Evolutionary conservation across 169 alveolate species (phyloP).

Genomic region (Condylostoma magnum): DNA sequence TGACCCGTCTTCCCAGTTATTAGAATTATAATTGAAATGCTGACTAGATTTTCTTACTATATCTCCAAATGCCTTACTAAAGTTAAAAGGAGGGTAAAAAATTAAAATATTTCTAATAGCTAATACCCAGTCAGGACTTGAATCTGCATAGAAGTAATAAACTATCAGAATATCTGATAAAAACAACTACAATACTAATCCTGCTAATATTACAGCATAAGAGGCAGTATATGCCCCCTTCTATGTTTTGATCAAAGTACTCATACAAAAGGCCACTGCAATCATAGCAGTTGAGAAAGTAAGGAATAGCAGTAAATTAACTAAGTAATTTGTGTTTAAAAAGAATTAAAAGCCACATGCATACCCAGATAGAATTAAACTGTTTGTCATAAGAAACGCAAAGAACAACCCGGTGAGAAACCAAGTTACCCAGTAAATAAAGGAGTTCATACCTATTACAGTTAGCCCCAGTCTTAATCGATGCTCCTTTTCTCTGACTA

Average conservation of each 20-base stretch:
- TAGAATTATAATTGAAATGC: slow-evolving; percentile 34
- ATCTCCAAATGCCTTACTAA: slow-evolving; percentile 38
- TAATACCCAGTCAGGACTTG: slow-evolving; percentile 33
- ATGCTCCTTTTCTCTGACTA: slow-evolving; percentile 58
- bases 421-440: slow-evolving; percentile 50
- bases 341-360: slow-evolving; percentile 33
- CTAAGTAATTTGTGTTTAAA: slow-evolving; percentile 36
- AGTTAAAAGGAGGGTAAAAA: slow-evolving; percentile 48
- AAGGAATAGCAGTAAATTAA: slow-evolving; percentile 23
- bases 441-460: slow-evolving; percentile 47
- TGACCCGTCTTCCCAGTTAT: slow-evolving; percentile 44
- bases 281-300: slow-evolving; percentile 39
- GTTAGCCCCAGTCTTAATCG: slow-evolving; percentile 40
- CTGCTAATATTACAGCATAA: slow-evolving; percentile 39
- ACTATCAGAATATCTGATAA: slow-evolving; percentile 23
- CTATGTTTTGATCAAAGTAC: slow-evolving; percentile 33
- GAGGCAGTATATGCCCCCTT: slow-evolving; percentile 46
- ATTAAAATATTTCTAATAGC: slow-evolving; percentile 14
- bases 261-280: slow-evolving; percentile 34
- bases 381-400: slow-evolving; percentile 6
- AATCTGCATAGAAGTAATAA: slow-evolving; percentile 23
- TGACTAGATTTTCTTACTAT: slow-evolving; percentile 38
- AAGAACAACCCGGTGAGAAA: slow-evolving; percentile 29
- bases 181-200: slow-evolving; percentile 36
- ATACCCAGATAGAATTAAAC: slow-evolving; percentile 27